phyloP scores from a whole-genome alignment of 1,284 basidiomycete species.

The Ceratobasidium sp. region DNA sequence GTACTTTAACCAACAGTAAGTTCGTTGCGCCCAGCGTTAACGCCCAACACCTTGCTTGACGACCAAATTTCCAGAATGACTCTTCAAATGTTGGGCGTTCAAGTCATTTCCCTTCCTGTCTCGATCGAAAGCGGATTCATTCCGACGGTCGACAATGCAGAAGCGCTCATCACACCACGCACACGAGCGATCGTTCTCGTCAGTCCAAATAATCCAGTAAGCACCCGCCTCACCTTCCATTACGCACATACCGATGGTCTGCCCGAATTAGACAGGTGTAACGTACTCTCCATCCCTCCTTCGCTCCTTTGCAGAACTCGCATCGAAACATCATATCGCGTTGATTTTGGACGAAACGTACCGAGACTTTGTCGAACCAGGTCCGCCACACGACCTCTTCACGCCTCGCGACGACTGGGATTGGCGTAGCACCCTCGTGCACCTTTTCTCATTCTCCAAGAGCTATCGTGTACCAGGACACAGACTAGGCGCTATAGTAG shows the following conservation, averaged over 20 bases:
- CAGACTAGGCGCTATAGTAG: slow-evolving; percentile 83
- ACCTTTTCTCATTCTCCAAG: slow-evolving; percentile 86
- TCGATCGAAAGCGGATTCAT: slow-evolving; percentile 69
- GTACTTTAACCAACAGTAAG: slow-evolving; percentile 84
- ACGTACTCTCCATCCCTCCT: slow-evolving; percentile 75
- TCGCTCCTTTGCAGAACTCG: slow-evolving; percentile 74
- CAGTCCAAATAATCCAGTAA: slow-evolving; percentile 79
- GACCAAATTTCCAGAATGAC: slow-evolving; percentile 69
- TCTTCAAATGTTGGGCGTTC: slow-evolving; percentile 75
- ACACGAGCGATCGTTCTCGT: slow-evolving; percentile 82
- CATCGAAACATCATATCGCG: slow-evolving; percentile 70
- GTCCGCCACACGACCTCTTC: slow-evolving; percentile 71
- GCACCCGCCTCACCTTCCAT: slow-evolving; percentile 50
- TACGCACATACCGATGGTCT: slow-evolving; percentile 41
- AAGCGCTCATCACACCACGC: slow-evolving; percentile 66
- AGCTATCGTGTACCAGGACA: slow-evolving; percentile 89
- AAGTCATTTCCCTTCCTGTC: slow-evolving; percentile 73
- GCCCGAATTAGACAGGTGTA: slow-evolving; percentile 77
- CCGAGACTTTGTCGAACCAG: slow-evolving; percentile 79
- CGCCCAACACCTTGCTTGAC: slow-evolving; percentile 30
- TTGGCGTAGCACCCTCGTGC: slow-evolving; percentile 77
- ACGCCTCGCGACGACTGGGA: slow-evolving; percentile 55
- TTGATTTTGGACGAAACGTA: slow-evolving; percentile 94
- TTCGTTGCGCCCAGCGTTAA: slow-evolving; percentile 45
- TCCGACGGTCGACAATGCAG: slow-evolving; percentile 68